phyloP scores from a whole-genome alignment of 2,329 filamentous ascomycete genomes.

The Trichoderma pleuroti region DNA sequence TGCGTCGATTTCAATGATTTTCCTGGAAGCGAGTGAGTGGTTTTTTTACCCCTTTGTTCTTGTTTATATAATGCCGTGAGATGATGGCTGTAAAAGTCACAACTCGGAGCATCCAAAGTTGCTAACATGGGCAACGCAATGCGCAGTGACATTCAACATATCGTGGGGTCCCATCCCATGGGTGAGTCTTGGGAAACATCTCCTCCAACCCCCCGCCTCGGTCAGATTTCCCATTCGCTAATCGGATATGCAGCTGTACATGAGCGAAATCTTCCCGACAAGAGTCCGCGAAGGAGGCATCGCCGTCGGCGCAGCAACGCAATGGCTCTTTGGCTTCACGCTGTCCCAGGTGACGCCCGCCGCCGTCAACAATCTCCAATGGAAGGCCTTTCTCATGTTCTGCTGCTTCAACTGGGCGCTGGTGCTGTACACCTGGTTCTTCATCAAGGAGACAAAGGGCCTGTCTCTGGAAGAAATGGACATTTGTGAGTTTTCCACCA shows the following conservation, averaged over 20 bases:
- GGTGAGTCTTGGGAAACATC: constrained; percentile 27
- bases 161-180: constrained; percentile 16
- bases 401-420: constrained; percentile 19
- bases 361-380: constrained; percentile 44
- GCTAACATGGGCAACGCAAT: not conserved
- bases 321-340: constrained; percentile 52
- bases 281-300: constrained; percentile 49
- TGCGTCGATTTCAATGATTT: constrained; percentile 49
- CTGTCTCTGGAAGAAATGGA: constrained; percentile 29
- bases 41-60: not conserved
- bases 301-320: constrained; percentile 46
- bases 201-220: not conserved
- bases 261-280: constrained; percentile 48
- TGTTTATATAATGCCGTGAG: not conserved
- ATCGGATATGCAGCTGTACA: constrained; percentile 35
- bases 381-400: constrained; percentile 51
- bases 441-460: constrained; percentile 25
- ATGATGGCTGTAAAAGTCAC: not conserved
- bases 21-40: constrained; percentile 42
- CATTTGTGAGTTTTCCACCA: constrained; percentile 13
- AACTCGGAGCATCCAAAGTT: not conserved
- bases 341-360: constrained; percentile 48
- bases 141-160: constrained; percentile 38
- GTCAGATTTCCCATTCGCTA: not conserved
- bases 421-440: constrained; percentile 16